Evolutionary conservation across 768 basidiomycete genomes (phyloP).

Genomic region (Lentinula detonsa): DNA sequence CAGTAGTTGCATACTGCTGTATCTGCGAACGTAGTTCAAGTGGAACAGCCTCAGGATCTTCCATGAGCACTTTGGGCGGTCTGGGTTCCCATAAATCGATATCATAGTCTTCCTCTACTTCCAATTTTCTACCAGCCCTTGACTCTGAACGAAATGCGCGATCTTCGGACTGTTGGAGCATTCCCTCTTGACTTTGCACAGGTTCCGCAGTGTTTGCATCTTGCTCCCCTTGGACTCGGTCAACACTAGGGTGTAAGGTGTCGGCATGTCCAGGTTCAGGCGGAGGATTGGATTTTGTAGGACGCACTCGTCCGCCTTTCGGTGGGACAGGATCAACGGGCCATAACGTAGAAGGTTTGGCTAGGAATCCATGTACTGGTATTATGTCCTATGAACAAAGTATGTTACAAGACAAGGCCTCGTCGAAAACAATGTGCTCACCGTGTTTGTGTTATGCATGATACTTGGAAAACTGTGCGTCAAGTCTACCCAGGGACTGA

Average conservation of each 20-base stretch:
- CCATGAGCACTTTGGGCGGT: constrained; percentile 52
- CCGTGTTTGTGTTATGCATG: constrained; percentile 59
- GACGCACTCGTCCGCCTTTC: constrained; percentile 26
- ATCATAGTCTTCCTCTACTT: constrained; percentile 13
- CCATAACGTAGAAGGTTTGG: constrained; percentile 55
- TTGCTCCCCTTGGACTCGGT: constrained; percentile 18
- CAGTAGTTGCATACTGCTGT: constrained; percentile 72
- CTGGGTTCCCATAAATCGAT: constrained; percentile 43
- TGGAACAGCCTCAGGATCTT: constrained; percentile 33
- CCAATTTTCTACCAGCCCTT: not conserved
- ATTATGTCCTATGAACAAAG: constrained; percentile 51
- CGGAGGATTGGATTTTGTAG: constrained; percentile 32
- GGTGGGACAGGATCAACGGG: constrained; percentile 37
- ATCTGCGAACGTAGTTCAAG: constrained; percentile 58
- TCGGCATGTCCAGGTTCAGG: constrained; percentile 47
- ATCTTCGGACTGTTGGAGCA: constrained; percentile 16
- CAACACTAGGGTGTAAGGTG: constrained; percentile 30
- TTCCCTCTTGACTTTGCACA: constrained; percentile 24
- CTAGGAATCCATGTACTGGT: constrained; percentile 54
- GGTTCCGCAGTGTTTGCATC: constrained; percentile 8
- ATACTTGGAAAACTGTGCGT: constrained; percentile 81
- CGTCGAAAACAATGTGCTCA: constrained; percentile 18
- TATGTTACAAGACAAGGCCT: not conserved
- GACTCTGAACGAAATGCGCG: not conserved
- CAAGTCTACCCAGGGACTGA: constrained; percentile 80